phyloP scores from a whole-genome alignment of 192 early-diverging fungal genomes.

The Umbelopsis ramanniana region DNA sequence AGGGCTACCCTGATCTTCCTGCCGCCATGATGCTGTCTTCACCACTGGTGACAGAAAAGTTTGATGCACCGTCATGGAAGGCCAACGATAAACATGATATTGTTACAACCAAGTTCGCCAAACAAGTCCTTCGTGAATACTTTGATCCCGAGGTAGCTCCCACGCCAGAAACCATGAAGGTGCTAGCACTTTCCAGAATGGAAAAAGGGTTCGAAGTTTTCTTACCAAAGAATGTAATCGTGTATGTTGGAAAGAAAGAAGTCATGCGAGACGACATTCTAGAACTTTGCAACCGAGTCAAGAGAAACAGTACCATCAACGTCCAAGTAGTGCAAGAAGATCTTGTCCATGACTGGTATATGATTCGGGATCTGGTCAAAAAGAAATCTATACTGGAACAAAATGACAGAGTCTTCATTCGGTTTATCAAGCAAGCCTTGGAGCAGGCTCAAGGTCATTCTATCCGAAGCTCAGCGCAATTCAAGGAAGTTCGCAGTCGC shows the following conservation, averaged over 20 bases:
- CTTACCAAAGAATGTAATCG: conserved; percentile 15
- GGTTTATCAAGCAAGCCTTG: neutral
- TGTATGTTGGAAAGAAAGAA: conserved; percentile 27
- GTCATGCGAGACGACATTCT: conserved; percentile 34
- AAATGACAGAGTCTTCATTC: conserved; percentile 12
- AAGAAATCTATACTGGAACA: conserved; percentile 7
- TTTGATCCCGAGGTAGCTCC: conserved; percentile 17
- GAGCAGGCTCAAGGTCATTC: neutral
- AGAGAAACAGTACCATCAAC: neutral
- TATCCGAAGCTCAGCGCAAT: neutral
- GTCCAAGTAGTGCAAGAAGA: conserved; percentile 4
- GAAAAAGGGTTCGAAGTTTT: conserved; percentile 18
- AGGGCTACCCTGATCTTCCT: conserved; percentile 13
- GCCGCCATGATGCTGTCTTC: conserved; percentile 33
- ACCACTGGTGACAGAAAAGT: conserved; percentile 31
- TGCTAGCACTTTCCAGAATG: conserved; percentile 15
- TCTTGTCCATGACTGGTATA: conserved; percentile 10
- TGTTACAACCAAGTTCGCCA: conserved; percentile 17
- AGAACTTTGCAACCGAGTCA: neutral
- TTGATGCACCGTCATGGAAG: conserved; percentile 23
- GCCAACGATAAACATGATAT: conserved; percentile 29
- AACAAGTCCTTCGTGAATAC: conserved; percentile 24
- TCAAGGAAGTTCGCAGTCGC: conserved; percentile 4
- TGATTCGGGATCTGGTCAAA: neutral
- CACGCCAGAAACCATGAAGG: neutral